Conservation (phyloP, 2,329 filamentous ascomycete genomes). For the Chalaropsis thielavioides region DNA sequence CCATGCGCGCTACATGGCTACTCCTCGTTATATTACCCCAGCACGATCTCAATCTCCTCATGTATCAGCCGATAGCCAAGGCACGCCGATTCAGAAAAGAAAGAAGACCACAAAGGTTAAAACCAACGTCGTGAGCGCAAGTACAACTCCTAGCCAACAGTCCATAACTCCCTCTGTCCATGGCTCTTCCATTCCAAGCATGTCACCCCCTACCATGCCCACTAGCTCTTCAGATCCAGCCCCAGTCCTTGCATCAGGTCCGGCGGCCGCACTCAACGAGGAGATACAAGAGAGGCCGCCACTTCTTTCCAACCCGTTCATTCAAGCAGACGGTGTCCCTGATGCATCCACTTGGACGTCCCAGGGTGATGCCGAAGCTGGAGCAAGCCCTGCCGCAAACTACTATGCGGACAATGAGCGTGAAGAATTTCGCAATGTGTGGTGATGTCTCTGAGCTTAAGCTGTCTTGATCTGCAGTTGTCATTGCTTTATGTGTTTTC, state of each 20-base stretch:
- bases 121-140: neutral
- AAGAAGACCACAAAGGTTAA: slow-evolving; percentile 27
- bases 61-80: slow-evolving; percentile 14
- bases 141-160: neutral
- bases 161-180: neutral
- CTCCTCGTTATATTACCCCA: slow-evolving; percentile 11
- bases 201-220: neutral
- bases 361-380: neutral
- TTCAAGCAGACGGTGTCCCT: slow-evolving; percentile 8
- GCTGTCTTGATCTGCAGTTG: neutral
- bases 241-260: neutral
- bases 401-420: slow-evolving; percentile 25
- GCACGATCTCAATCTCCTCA: slow-evolving; percentile 19
- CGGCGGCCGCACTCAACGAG: neutral
- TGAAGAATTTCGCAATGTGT: slow-evolving; percentile 36
- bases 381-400: neutral
- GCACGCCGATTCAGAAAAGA: slow-evolving; percentile 27
- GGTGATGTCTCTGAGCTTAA: slow-evolving; percentile 21
- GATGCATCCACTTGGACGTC: neutral
- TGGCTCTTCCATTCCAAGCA: neutral
- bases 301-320: slow-evolving; percentile 11
- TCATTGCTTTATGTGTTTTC: neutral
- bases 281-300: neutral
- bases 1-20: slow-evolving; percentile 44
- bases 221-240: neutral